Base-by-base conservation (phyloP, 2,329 filamentous ascomycete species). In the Diplodia scrobiculata region DNA sequence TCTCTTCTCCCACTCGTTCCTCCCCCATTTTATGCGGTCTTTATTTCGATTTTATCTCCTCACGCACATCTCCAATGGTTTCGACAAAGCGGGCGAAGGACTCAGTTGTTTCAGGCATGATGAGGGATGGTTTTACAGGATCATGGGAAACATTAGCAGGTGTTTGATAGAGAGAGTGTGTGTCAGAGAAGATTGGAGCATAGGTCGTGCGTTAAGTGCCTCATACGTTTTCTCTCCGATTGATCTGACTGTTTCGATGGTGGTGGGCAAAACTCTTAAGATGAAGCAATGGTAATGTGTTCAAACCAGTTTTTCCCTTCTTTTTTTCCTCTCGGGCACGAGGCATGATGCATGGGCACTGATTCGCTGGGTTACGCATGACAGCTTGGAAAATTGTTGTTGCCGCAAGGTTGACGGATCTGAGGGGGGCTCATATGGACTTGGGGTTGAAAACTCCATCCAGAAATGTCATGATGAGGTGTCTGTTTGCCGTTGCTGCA, bases 211-310 rank as follows among this genome's bases (percentile, higher is more conserved):
- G 45, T 50, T 32, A 11, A 36, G 32, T 19, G 29, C 19, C 32
- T 19, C 38, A 21, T 29, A n/a, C 52, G 32, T n/a, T 53, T 25
- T 25, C 25, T 25, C 17, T 50, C 13, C n/a, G 41, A n/a, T 13
- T 13, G 17, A 34, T 19, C 14, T n/a, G 25, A 29, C n/a, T 19
- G 27, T 62, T 14, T 25, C 25, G 25, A 3, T 25, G 25, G 25
- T 25, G 25, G 29, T 21, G 36, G 45, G 58, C 5, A 50, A 29
- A 50, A n/a, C 11, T 34, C 3, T 36, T 38, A 50, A 27, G 50
- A 53, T 41, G 60, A 64, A 53, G 25, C 27, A 36, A 64, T 45
- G 60, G 52, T 64, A 64, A 45, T 64, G 60, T 64, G 60, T 45
- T 64, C 34, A 25, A 27, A 50, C 45, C 21, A 38, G 4, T 10